Evolutionary conservation across 345 rosid species (phyloP), one percentile per base, ranked within the genome.

Genomic region (Melaleuca quinquenervia): DNA sequence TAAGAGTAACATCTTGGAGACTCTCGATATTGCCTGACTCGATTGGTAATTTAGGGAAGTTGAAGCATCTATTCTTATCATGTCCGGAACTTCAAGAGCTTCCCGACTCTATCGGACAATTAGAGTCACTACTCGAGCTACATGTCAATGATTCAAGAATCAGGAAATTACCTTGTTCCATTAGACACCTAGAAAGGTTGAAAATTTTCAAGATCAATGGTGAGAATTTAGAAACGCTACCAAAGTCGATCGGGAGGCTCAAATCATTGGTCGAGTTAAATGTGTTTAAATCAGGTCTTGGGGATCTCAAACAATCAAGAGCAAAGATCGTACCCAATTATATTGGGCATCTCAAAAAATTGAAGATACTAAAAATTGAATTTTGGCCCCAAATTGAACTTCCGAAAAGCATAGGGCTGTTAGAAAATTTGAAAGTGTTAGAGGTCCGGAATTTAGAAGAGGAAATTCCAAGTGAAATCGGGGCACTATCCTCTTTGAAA

Each of bases 231-330:
- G 7, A 29, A 16, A 41, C 11, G 60, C 44, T 83, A 12, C 84
- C 50, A 22, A 0, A 83, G 16, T 83, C 64, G 6, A 5, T 83
- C 27, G 55, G 70, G 27, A 53, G 49, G 58, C 58, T 83, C 15
- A 22, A n/a, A n/a, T n/a, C n/a, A n/a, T n/a, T n/a, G n/a, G n/a
- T n/a, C n/a, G n/a, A n/a, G n/a, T n/a, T n/a, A 53, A 24, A 54
- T 24, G 1, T 84, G 18, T n/a, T n/a, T n/a, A n/a, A n/a, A n/a
- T n/a, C n/a, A n/a, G n/a, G n/a, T n/a, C n/a, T n/a, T n/a, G n/a
- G n/a, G n/a, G n/a, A n/a, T n/a, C n/a, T n/a, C n/a, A 7, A n/a
- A 32, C 44, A 50, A n/a, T 29, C 36, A 1, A 0, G 0, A 3
- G 0, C 18, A 20, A 15, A 11, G 7, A 56, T 6, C 0, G 24